Conservation (phyloP, 2,329 filamentous ascomycete genomes). For the Cryphonectria parasitica region DNA sequence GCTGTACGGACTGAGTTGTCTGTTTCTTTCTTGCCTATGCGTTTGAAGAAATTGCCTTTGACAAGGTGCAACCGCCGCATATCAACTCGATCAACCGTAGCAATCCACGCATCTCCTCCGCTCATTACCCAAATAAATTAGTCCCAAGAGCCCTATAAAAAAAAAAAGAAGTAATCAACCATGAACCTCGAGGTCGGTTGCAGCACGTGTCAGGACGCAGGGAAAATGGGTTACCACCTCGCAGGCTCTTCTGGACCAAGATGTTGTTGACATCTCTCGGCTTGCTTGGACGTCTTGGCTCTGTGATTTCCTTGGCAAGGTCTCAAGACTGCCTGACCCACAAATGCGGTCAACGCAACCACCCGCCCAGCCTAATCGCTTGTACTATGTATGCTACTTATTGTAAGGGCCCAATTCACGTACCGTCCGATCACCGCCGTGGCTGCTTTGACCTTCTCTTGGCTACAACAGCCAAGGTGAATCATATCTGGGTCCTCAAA, state of each 20-base stretch:
- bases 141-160: neutral
- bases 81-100: neutral
- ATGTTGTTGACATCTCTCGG: neutral
- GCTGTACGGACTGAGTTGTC: no score
- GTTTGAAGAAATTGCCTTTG: neutral
- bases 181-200: neutral
- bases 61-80: neutral
- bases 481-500: conserved; percentile 21
- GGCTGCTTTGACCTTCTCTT: conserved; percentile 38
- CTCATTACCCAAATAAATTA: neutral
- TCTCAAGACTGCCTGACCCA: conserved; percentile 43
- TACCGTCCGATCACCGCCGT: conserved; percentile 21
- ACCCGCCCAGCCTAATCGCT: conserved; percentile 34
- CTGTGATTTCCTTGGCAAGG: conserved; percentile 39
- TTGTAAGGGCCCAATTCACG: neutral
- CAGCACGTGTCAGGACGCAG: neutral
- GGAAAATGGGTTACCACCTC: no score
- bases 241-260: neutral
- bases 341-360: conserved; percentile 29
- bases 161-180: neutral
- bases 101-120: neutral
- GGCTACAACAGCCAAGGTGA: conserved; percentile 29
- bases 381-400: neutral
- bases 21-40: no score
- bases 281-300: conserved; percentile 14